Evolutionary conservation across 768 basidiomycete genomes (phyloP).

Genomic region (Calocera cornea): DNA sequence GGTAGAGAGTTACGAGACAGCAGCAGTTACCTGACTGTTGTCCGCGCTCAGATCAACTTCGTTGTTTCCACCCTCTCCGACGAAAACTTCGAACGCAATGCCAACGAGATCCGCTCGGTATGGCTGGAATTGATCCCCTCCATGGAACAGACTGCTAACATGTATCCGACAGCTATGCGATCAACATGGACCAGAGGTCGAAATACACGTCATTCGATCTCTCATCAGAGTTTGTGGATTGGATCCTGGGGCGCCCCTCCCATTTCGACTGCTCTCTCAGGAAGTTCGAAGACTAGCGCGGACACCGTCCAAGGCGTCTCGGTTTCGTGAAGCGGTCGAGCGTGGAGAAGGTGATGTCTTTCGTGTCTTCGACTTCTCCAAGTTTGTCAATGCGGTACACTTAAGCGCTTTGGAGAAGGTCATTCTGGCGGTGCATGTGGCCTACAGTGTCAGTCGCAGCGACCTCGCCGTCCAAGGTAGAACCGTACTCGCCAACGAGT

Average conservation of each 20-base stretch:
- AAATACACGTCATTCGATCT: constrained; percentile 92
- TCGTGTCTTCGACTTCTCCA: constrained; percentile 66
- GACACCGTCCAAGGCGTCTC: constrained; percentile 79
- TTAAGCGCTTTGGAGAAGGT: constrained; percentile 67
- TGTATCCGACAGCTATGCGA: constrained; percentile 62
- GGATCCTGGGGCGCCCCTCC: constrained; percentile 62
- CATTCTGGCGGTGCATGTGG: constrained; percentile 60
- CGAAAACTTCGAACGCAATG: constrained; percentile 91
- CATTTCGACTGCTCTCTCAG: constrained; percentile 73
- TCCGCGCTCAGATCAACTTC: constrained; percentile 96
- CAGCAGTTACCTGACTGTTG: constrained; percentile 56
- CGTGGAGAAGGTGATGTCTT: constrained; percentile 76
- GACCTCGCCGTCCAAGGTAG: constrained; percentile 48
- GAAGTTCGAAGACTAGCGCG: constrained; percentile 80
- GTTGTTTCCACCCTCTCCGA: constrained; percentile 90
- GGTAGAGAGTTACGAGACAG: constrained; percentile 4
- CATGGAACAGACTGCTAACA: constrained; percentile 13
- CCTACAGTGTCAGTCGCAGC: constrained; percentile 40
- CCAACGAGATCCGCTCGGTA: constrained; percentile 88
- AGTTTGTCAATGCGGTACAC: constrained; percentile 71
- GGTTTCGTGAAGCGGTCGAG: constrained; percentile 81
- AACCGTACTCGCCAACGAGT: constrained; percentile 57
- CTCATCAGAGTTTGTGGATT: constrained; percentile 77
- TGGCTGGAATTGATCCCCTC: constrained; percentile 25
- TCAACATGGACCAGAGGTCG: constrained; percentile 92